phyloP scores from a whole-genome alignment of 345 rosid species.

The Murraya koenigii region DNA sequence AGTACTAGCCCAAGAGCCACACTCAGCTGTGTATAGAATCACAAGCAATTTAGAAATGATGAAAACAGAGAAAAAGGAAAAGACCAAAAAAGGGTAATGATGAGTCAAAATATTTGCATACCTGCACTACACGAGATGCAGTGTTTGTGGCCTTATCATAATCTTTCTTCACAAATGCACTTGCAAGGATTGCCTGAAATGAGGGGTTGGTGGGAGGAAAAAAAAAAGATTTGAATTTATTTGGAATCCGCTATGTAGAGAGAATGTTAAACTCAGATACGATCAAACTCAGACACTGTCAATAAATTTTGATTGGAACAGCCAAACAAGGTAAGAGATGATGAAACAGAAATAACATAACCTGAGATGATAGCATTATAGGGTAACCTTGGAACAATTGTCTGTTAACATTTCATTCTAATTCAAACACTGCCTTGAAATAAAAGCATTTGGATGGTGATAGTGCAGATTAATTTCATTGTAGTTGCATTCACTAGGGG shows the following conservation, averaged over 20 bases:
- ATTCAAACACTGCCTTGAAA: not conserved
- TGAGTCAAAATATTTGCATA: slow-evolving; percentile 16
- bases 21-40: slow-evolving; percentile 39
- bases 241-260: not conserved
- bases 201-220: no score
- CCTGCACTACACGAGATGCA: slow-evolving; percentile 57
- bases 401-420: not conserved
- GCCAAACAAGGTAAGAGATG: not conserved
- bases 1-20: slow-evolving; percentile 45
- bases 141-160: slow-evolving; percentile 32
- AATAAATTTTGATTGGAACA: not conserved
- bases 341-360: not conserved
- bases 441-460: not conserved
- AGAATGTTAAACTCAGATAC: not conserved
- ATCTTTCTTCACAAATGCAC: slow-evolving; percentile 52
- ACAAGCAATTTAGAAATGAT: not conserved
- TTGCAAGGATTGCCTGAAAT: slow-evolving; percentile 57
- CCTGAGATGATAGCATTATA: not conserved
- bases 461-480: not conserved
- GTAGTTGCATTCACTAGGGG: not conserved
- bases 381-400: not conserved
- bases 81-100: not conserved
- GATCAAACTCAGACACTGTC: not conserved
- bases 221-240: not conserved
- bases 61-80: not conserved